Evolutionary conservation across 306 rosid genomes (phyloP).

Genomic region (Cercis canadensis): DNA sequence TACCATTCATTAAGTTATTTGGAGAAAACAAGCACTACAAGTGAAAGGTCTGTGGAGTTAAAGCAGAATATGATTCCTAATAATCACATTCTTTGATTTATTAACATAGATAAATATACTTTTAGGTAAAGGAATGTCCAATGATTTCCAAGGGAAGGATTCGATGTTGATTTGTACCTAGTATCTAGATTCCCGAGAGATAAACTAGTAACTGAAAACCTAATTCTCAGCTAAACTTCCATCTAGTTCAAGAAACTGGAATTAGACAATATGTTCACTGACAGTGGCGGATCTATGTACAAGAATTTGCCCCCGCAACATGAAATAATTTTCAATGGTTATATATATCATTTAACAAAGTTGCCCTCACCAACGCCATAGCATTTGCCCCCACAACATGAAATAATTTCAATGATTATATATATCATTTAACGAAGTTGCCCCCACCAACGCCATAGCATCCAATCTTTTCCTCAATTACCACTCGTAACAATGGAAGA

Average conservation of each 20-base stretch:
- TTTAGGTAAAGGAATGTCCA: not conserved
- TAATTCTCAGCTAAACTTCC: conserved; percentile 6
- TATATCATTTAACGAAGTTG: too few species aligned
- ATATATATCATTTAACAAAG: too few species aligned
- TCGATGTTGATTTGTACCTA: too few species aligned
- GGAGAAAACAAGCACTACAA: not conserved
- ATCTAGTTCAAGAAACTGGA: not conserved
- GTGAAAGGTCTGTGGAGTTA: not conserved
- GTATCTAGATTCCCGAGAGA: not conserved
- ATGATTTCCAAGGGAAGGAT: not conserved
- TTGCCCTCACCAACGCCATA: too few species aligned
- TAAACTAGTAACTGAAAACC: conserved; percentile 1
- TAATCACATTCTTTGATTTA: not conserved
- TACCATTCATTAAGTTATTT: not conserved
- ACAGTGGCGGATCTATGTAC: too few species aligned
- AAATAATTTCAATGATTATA: too few species aligned
- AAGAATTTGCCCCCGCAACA: too few species aligned
- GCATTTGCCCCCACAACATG: too few species aligned
- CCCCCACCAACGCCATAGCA: too few species aligned
- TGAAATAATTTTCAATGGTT: too few species aligned
- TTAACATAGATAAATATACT: not conserved
- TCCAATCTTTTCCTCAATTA: too few species aligned
- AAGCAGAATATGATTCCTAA: conserved; percentile 1
- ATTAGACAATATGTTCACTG: not conserved
- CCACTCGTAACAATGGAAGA: too few species aligned